Evolutionary conservation across 768 basidiomycete genomes (phyloP).

Genomic region (Auricularia auricula-judae): DNA sequence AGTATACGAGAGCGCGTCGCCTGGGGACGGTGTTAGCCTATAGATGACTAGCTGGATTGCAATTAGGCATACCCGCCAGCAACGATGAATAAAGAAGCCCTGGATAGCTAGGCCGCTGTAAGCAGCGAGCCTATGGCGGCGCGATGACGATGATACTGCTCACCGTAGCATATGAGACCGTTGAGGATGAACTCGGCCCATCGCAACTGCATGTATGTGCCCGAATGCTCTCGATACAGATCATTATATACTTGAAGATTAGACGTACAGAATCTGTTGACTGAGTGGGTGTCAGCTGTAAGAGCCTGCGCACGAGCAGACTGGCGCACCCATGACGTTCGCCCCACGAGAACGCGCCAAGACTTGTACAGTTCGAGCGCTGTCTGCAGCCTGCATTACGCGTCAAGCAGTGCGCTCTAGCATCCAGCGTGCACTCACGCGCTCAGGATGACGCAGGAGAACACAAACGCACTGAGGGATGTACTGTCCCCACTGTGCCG

Average conservation of each 20-base stretch:
- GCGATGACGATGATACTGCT: background rate
- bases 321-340: background rate
- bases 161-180: background rate
- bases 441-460: background rate
- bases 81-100: background rate
- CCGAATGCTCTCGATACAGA: background rate
- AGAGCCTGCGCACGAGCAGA: background rate
- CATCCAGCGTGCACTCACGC: background rate
- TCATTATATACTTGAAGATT: background rate
- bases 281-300: background rate
- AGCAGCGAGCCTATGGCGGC: background rate
- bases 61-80: background rate
- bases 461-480: background rate
- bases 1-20: background rate
- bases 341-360: background rate
- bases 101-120: background rate
- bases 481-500: background rate
- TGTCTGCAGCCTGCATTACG: background rate
- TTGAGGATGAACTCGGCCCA: background rate
- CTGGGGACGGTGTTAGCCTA: background rate
- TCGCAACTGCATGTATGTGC: background rate
- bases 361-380: background rate
- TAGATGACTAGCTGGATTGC: too few species aligned
- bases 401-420: background rate
- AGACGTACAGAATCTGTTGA: background rate